Evolutionary conservation across 2,329 filamentous ascomycete genomes (phyloP), one percentile per base, ranked within the genome.

Genomic region (Ustulina deusta): DNA sequence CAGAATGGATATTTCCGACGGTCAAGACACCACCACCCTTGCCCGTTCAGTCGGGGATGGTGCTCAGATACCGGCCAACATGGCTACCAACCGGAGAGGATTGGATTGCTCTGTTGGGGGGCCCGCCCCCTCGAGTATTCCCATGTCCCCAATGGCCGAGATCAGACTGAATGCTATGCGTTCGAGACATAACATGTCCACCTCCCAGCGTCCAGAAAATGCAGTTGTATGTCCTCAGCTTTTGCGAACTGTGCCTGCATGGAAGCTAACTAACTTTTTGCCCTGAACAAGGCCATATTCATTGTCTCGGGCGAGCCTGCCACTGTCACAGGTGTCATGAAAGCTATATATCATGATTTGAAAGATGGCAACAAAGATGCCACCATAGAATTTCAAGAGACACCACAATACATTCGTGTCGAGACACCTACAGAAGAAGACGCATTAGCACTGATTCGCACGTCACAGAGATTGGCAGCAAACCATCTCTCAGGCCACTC

Each of bases 351-450:
- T 29, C 13, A 32, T 2, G 85, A 87, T 72, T 72, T 85, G 9
- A 74, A 69, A 25, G 81, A 79, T 2, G 83, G 82, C 0, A 80
- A 84, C 67, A 83, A 29, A n/a, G 20, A 44, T n/a, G 54, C 48
- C 40, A 54, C 46, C 0, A 54, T 75, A 13, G 63, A 71, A 9
- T 59, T 73, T 56, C 54, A 34, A 15, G 44, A 69, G 27, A 61
- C 54, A 0, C 3, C 22, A 25, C 55, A 29, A 0, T 75, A 74
- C 48, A 61, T 77, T 27, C 58, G 56, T 7, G 56, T 75, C 25
- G 59, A 51, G 11, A 70, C 66, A 1, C 60, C 68, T 9, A 67
- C 69, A 2, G 64, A 70, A 29, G 49, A 69, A 10, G 65, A 72
- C 49, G 55, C 61, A 2, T 29, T 66, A 11, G 60, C 61, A 6